A percentile compares a stretch with the other conserved stretches of the same genome.
These are phyloP conservation scores for Rutstroemia sydowiana DNA, from an alignment of 2,329 filamentous ascomycete species.

Conservation along the genomic window DNA sequence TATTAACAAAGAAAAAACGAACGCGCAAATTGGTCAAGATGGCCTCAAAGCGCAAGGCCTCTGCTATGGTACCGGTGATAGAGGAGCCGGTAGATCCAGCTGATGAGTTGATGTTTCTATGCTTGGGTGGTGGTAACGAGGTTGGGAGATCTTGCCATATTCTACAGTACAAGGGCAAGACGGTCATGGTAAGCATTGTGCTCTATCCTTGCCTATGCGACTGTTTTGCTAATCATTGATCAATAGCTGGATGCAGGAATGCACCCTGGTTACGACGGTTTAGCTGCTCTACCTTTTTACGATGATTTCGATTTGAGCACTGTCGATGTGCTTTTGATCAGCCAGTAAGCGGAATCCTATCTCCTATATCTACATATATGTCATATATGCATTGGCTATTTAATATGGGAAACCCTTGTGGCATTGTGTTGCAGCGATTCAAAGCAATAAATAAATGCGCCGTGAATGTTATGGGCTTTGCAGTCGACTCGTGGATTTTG, in stretches of 20 bases:
- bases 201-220: not conserved
- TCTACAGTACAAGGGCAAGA: conserved; percentile 98
- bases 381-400: conserved; percentile 2
- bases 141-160: conserved; percentile 97
- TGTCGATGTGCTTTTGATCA: conserved; percentile 93
- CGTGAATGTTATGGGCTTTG: not conserved
- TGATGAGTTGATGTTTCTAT: conserved; percentile 91
- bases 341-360: conserved; percentile 71
- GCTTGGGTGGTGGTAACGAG: conserved; percentile 91
- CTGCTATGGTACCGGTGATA: conserved; percentile 58
- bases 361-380: conserved; percentile 2
- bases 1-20: conserved; percentile 1
- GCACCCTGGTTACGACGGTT: conserved; percentile 91
- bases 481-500: not conserved
- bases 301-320: conserved; percentile 97
- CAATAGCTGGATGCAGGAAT: conserved; percentile 87
- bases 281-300: conserved; percentile 91
- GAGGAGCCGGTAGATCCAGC: conserved; percentile 89
- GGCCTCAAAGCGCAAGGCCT: conserved; percentile 89
- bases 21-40: conserved; percentile 40
- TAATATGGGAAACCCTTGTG: not conserved
- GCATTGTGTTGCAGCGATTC: not conserved
- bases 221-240: not conserved
- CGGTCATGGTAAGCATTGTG: conserved; percentile 71
- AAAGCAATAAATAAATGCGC: conserved; percentile 1